A percentile compares a stretch with the other conserved stretches of the same genome.
These are phyloP conservation scores for bread wheat (Triticum aestivum) DNA, from an alignment of 176 grass and related monocot species.

Conservation along the genomic window DNA sequence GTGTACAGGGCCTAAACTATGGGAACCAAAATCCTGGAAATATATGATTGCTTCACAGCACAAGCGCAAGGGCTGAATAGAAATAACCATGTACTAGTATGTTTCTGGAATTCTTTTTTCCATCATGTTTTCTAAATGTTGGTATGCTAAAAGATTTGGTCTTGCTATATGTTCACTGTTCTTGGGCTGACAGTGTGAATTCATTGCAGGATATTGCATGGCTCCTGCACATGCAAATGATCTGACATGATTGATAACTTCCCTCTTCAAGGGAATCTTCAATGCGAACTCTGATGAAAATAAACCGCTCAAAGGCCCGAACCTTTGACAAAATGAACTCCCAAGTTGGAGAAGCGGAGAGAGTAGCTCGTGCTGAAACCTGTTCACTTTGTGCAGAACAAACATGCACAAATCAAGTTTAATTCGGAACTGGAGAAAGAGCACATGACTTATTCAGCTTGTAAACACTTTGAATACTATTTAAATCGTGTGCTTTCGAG, in stretches of 20 bases:
- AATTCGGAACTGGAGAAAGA: too few species aligned
- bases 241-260: background rate
- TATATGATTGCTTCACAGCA: background rate
- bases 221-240: background rate
- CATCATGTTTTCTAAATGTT: too few species aligned
- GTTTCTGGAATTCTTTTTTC: background rate
- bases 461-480: too few species aligned
- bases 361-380: background rate
- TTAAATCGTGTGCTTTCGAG: too few species aligned
- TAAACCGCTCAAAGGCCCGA: background rate
- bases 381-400: too few species aligned
- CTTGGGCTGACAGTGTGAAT: background rate
- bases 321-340: background rate
- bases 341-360: background rate
- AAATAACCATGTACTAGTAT: background rate
- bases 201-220: background rate
- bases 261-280: background rate
- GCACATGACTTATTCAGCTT: too few species aligned
- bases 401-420: too few species aligned
- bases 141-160: too few species aligned
- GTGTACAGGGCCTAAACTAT: constrained; percentile 7
- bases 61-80: too few species aligned
- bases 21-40: constrained; percentile 23
- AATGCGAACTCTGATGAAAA: background rate
- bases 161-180: background rate